Base-by-base conservation (phyloP, 768 basidiomycete species). In the Podaxis sp. region DNA sequence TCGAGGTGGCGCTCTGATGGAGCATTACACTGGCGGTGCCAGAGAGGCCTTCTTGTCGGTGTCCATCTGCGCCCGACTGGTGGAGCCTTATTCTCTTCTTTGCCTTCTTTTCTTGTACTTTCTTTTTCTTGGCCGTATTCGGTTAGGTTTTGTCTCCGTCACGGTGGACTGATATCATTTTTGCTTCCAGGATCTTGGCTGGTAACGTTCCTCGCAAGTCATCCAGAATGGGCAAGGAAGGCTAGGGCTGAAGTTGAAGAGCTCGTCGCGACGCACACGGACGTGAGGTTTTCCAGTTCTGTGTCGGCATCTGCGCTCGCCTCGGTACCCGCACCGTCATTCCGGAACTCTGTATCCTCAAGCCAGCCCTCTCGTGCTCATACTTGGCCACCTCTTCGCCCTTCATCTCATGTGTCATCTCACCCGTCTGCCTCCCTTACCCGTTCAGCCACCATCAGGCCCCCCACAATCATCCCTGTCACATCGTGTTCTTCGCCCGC, bases 191-290 rank as follows among this genome's bases (percentile, higher is more conserved):
- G 89, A 41, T 89, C 87, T 33, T 93, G 90, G 90, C 73, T 92
- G 56, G 75, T 89, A 62, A 88, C 86, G 36, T 93, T 84, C 73
- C 81, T 93, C 44, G 88, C 87, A 22, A 84, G 84, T 38, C 82
- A 90, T 67, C 75, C 78, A 41, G 84, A 87, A 66, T 91, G 89
- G 88, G 79, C 84, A 50, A 73, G 75, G 52, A 86, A 82, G 72
- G 89, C 85, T n/a, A 77, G 74, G 28, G 70, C 75, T 15, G 90
- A 93, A 75, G 76, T 90, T 41, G 81, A 85, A 68, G 74, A 73
- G 11, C 78, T 92, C 33, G 73, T 90, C 37, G 76, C 74, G 33
- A 70, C 68, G n/a, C 77, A 84, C 69, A 65, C 76, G 24, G 64
- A 72, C 22, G 46, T 44, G 37, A 26, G 46, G 33, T 46, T 62